Conservation (phyloP, 306 rosid species). For the Amphicarpaea edgeworthii region DNA sequence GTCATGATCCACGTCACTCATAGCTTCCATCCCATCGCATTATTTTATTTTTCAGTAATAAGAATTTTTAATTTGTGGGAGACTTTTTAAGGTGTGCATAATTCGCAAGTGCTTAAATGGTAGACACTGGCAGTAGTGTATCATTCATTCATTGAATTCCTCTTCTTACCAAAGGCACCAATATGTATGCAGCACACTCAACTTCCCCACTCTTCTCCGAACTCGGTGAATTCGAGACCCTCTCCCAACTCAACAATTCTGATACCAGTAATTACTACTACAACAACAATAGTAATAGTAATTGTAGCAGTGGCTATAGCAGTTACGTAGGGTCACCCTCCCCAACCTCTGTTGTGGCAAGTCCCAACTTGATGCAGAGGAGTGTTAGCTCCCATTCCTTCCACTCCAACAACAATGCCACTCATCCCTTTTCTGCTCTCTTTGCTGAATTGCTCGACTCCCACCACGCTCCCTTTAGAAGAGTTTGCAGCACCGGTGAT, state of each 20-base stretch:
- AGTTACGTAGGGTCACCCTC: conserved; percentile 66
- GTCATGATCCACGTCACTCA: conserved; percentile 70
- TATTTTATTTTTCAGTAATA: neutral
- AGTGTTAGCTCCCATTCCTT: conserved; percentile 71
- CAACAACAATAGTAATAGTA: neutral
- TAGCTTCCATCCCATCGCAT: conserved; percentile 13
- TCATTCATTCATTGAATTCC: neutral
- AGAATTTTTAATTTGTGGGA: neutral
- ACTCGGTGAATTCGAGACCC: conserved; percentile 41
- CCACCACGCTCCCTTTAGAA: conserved; percentile 56
- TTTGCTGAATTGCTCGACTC: conserved; percentile 49
- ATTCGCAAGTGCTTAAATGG: conserved; percentile 48
- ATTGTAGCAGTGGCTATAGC: conserved; percentile 65
- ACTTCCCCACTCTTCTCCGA: conserved; percentile 17
- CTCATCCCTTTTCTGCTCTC: conserved; percentile 53
- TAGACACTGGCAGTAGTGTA: conserved; percentile 21
- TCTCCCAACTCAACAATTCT: conserved; percentile 48
- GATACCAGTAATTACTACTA: conserved; percentile 40
- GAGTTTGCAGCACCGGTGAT: conserved; percentile 76
- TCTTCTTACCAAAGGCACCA: conserved; percentile 9
- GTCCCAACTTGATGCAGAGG: conserved; percentile 54
- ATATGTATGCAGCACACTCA: conserved; percentile 62
- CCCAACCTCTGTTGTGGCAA: conserved; percentile 37
- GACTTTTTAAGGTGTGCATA: neutral
- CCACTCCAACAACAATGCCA: conserved; percentile 42